These are phyloP conservation scores for Aegilops speltoides DNA, from an alignment of 176 grass and related monocot species.

Conservation along the genomic window DNA sequence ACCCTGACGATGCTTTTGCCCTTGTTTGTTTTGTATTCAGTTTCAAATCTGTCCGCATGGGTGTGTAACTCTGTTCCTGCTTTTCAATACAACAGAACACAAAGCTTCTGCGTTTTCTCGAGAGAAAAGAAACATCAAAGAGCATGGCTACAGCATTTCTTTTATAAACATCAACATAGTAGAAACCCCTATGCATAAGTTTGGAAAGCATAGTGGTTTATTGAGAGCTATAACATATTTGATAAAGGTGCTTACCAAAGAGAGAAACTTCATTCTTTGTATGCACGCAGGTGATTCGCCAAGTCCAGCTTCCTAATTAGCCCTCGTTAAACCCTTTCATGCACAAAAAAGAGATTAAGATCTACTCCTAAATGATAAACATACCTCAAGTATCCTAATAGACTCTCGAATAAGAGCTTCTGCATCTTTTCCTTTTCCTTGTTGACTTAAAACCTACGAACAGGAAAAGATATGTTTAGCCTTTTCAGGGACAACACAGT, in stretches of 20 bases:
- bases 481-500: background rate
- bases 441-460: conserved; percentile 65
- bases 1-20: too few species aligned
- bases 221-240: background rate
- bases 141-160: background rate
- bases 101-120: too few species aligned
- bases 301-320: conserved; percentile 77
- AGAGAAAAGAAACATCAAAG: background rate
- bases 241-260: conserved; percentile 42
- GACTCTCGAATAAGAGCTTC: conserved; percentile 74
- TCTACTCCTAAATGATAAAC: conserved; percentile 5
- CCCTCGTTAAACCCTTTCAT: conserved; percentile 27
- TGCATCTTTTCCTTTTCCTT: conserved; percentile 72
- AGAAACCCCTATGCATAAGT: background rate
- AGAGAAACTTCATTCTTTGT: conserved; percentile 64
- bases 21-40: too few species aligned
- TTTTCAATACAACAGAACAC: too few species aligned
- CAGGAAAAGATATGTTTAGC: background rate
- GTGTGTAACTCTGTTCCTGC: too few species aligned
- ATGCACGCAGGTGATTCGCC: conserved; percentile 64
- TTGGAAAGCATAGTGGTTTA: background rate
- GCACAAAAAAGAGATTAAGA: conserved; percentile 16
- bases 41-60: too few species aligned
- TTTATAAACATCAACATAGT: background rate
- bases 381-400: conserved; percentile 91